Base-by-base conservation (phyloP, 495 filamentous ascomycete genomes). In the Parathielavia appendiculata region DNA sequence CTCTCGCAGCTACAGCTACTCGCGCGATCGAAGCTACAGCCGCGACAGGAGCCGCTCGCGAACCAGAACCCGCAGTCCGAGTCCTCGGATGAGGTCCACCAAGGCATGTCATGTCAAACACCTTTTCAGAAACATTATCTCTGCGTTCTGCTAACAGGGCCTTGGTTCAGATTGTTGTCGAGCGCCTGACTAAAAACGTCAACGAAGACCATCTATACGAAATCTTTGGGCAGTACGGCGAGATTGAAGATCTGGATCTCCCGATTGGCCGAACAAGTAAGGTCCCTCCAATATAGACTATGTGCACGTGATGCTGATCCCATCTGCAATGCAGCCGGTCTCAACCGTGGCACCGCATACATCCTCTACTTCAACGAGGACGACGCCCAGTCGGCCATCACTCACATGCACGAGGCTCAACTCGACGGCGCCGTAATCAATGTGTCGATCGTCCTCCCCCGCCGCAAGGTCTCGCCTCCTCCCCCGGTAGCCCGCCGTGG, bases 351-450 rank as follows among this genome's bases (percentile, higher is more conserved):
- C 51, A 93, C 92, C 11, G 95, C 93, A 43, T 99, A 97, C 70
- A 91, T 98, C 51, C 74, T 96, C 32, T 99, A 90, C 72, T 73
- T 83, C 45, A 78, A 85, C 51, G 82, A 90, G 39, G 77, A 83
- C 45, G 87, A 91, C 62, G 95, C 93, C 38, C 90, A 96, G 66
- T 78, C 84, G 17, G 93, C 93, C 23, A 95, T 99, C 63, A 84
- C 91, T 46, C 88, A 96, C 67, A 97, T 99, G 95, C 95, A 99
- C 70, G 93, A 99, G 77, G 90, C 90, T 14, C 90, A 97, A 62
- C 75, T 99, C 44, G 93, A 99, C 74, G 95, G 93, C 40, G 81
- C 87, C 16, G 73, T 85, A 19, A 85, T 99, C 69, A 88, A 86
- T 63, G 93, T 99, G 26, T 96, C 92, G 53, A 95, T 97, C 62